Evolutionary conservation across 768 basidiomycete genomes (phyloP), one percentile per base, ranked within the genome.

Genomic region (Candolleomyces efflorescens): DNA sequence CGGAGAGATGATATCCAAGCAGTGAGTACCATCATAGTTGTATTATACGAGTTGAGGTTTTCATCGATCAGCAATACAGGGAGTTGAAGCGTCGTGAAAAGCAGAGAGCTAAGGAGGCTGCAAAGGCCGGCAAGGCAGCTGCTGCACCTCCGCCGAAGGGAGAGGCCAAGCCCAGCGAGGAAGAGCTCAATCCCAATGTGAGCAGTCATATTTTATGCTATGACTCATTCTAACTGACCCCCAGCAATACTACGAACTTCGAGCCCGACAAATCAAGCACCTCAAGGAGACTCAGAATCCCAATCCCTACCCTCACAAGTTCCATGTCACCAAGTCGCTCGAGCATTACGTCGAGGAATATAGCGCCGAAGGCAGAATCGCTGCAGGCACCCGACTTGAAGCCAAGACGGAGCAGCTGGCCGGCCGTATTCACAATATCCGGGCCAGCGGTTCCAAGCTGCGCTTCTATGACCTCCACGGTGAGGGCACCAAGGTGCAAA

Each of bases 241-340:
- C 5, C 63, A 99, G 95, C 93, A 96, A 93, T 99, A 98, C 80
- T 96, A 89, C 69, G 94, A 98, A 68, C 76, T 94, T 63, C 89
- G 97, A 63, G 92, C 90, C 26, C 85, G 93, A 49, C 86, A 91
- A 64, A 94, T 99, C 65, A 82, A 86, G 61, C 84, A 86, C 63
- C 83, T 99, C 61, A 89, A 92, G 73, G 80, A 87, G 68, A 89
- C 90, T 26, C 89, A 89, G 70, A 72, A 82, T 6, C 96, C 95
- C 2, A 90, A 95, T 70, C 97, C 97, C 2, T 99, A 98, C 77
- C 97, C 97, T 6, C 97, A 99, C 87, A 99, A 99, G 84, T 99
- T 99, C 76, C 72, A 96, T 63, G 95, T 98, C 20, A 78, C 87
- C 56, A 78, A 73, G 60, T 92, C 92, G 7, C 78, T 99, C 67